phyloP scores from a whole-genome alignment of 208 protist genomes.

The Trypanosomatidae sp. region DNA sequence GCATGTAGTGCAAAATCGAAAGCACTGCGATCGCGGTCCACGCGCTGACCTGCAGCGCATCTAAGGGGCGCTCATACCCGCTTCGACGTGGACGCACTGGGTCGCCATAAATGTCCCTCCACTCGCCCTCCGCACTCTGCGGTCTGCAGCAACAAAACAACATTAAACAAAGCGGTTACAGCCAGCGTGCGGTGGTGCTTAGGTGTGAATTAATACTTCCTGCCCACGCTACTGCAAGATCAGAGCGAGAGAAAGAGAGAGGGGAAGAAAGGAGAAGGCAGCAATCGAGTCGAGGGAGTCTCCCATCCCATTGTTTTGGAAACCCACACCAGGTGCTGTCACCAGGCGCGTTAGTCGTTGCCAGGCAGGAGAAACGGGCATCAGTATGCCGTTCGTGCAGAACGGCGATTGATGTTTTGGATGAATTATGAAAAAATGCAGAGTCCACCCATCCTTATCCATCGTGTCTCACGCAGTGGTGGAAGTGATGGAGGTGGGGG shows the following conservation, averaged over 20 bases:
- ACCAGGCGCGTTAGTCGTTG: not conserved
- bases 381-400: not conserved
- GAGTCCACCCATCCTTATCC: not conserved
- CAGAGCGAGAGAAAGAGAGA: not conserved
- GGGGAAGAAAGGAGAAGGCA: not conserved
- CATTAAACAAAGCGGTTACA: not conserved
- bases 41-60: constrained; percentile 67
- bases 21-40: constrained; percentile 63
- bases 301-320: not conserved
- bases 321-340: not conserved
- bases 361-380: not conserved
- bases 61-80: constrained; percentile 75
- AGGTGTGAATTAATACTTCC: not conserved
- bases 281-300: not conserved
- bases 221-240: not conserved
- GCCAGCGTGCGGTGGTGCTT: not conserved
- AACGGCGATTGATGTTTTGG: not conserved
- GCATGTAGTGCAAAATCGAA: constrained; percentile 51
- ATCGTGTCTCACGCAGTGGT: not conserved
- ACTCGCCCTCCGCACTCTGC: constrained; percentile 54
- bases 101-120: constrained; percentile 78
- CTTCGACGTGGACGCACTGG: constrained; percentile 76
- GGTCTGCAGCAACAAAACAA: constrained; percentile 34
- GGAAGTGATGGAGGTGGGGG: not conserved
- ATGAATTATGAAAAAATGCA: not conserved